phyloP scores from a whole-genome alignment of 2,329 filamentous ascomycete genomes.

The Biscogniauxia sp. region DNA sequence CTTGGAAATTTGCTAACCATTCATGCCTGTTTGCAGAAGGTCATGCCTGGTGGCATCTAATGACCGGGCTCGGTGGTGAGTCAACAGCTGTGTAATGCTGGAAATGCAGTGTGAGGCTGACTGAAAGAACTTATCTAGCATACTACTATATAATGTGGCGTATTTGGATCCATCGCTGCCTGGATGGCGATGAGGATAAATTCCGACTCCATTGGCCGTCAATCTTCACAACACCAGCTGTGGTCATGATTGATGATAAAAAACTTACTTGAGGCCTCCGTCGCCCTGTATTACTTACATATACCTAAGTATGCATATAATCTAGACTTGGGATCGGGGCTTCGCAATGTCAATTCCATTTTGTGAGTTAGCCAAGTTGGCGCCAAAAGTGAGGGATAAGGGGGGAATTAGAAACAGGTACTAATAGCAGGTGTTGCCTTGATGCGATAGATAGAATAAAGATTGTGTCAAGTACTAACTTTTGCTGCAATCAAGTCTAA shows the following conservation, averaged over 20 bases:
- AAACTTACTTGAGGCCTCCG: slow-evolving; percentile 20
- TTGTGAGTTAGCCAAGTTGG: too few species aligned
- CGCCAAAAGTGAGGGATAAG: too few species aligned
- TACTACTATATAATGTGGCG: slow-evolving; percentile 66
- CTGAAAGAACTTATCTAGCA: background rate
- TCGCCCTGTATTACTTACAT: too few species aligned
- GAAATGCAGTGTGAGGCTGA: slow-evolving; percentile 10
- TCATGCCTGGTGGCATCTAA: slow-evolving; percentile 64
- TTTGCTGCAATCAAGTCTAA: too few species aligned
- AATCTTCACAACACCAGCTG: slow-evolving; percentile 51
- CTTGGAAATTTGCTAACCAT: background rate
- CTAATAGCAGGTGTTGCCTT: too few species aligned
- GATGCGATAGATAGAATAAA: too few species aligned
- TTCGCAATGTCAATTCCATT: too few species aligned
- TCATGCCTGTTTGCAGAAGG: slow-evolving; percentile 9
- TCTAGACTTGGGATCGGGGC: too few species aligned
- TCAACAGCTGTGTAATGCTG: background rate
- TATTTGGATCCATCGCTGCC: slow-evolving; percentile 74
- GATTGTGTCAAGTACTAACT: too few species aligned
- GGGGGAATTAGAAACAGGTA: too few species aligned
- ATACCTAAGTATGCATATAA: too few species aligned
- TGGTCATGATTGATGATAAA: slow-evolving; percentile 38
- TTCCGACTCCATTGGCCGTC: slow-evolving; percentile 70
- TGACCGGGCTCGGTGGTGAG: slow-evolving; percentile 67
- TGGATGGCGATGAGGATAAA: slow-evolving; percentile 70